Evolutionary conservation across 2,329 filamentous ascomycete genomes (phyloP), one percentile per base, ranked within the genome.

Genomic region (Fusarium newnesense): DNA sequence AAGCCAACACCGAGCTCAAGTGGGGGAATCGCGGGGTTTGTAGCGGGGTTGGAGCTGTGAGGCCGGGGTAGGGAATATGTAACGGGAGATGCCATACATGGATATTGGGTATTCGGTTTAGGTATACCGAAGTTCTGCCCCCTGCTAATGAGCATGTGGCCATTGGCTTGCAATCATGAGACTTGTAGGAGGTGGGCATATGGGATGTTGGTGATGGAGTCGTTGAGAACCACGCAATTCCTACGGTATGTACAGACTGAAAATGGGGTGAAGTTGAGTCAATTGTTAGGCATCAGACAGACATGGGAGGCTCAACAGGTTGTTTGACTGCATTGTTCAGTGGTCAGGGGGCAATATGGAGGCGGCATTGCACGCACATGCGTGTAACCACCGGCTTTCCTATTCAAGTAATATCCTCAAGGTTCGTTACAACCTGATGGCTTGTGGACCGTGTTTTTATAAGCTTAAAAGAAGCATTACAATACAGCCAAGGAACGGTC

Each of bases 11-110:
- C 34, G 26, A 52, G 68, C 52, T 61, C 16, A 60, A 63, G 67
- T 69, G 66, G 67, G 67, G 67, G 67, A 43, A 70, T 65, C 67
- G 67, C 52, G 67, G 67, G 67, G 67, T 46, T 69, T 40, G 50
- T 26, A 63, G 59, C 50, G 60, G 67, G 67, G 66, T 70, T 40
- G 32, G n/a, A 70, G 21, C 46, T 24, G 30, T 69, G 65, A 65
- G 46, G 50, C 60, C 46, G 66, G 67, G 66, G 67, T 60, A 49
- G 30, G 50, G 58, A 36, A 62, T 30, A 24, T 47, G 64, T 43
- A 54, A 67, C 63, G 64, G 56, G 42, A 62, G 42, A 24, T 39
- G 60, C 37, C 26, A 47, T 54, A 16, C 42, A 68, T 68, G 47
- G 42, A 18, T 19, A 39, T 66, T 67, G 40, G 40, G 16, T 37